Evolutionary conservation across 345 rosid genomes (phyloP).

Genomic region (Citrus medica): DNA sequence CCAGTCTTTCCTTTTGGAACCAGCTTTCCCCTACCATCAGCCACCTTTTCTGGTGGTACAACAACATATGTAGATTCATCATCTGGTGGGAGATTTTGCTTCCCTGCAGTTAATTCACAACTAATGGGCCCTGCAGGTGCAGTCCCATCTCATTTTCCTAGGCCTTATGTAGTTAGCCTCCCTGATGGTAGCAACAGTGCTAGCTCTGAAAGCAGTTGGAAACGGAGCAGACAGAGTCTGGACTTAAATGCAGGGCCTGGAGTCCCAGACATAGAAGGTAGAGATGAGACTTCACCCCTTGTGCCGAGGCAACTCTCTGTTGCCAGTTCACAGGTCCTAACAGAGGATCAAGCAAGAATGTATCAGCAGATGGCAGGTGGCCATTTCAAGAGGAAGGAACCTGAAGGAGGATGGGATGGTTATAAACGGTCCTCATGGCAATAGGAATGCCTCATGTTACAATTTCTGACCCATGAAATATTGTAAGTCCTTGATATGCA

Average conservation of each 20-base stretch:
- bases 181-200: slow-evolving; percentile 49
- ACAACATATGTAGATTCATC: slow-evolving; percentile 67
- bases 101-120: slow-evolving; percentile 65
- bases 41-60: slow-evolving; percentile 64
- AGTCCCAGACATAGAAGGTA: slow-evolving; percentile 57
- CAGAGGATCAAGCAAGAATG: slow-evolving; percentile 73
- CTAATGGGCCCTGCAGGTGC: slow-evolving; percentile 53
- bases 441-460: slow-evolving; percentile 33
- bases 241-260: slow-evolving; percentile 89
- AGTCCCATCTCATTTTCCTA: slow-evolving; percentile 49
- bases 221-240: slow-evolving; percentile 67
- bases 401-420: slow-evolving; percentile 92
- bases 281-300: slow-evolving; percentile 55
- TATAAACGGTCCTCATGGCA: slow-evolving; percentile 81
- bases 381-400: slow-evolving; percentile 75
- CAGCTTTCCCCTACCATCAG: slow-evolving; percentile 56
- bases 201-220: slow-evolving; percentile 45
- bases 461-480: slow-evolving; percentile 28
- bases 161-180: slow-evolving; percentile 64
- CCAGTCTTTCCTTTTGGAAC: slow-evolving; percentile 60
- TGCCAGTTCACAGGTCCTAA: slow-evolving; percentile 42
- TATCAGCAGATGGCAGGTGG: slow-evolving; percentile 63
- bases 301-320: slow-evolving; percentile 50
- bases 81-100: slow-evolving; percentile 57
- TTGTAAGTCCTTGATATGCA: slow-evolving; percentile 33